Base-by-base conservation (phyloP, 495 filamentous ascomycete genomes). In the Penicillium coprophilum region DNA sequence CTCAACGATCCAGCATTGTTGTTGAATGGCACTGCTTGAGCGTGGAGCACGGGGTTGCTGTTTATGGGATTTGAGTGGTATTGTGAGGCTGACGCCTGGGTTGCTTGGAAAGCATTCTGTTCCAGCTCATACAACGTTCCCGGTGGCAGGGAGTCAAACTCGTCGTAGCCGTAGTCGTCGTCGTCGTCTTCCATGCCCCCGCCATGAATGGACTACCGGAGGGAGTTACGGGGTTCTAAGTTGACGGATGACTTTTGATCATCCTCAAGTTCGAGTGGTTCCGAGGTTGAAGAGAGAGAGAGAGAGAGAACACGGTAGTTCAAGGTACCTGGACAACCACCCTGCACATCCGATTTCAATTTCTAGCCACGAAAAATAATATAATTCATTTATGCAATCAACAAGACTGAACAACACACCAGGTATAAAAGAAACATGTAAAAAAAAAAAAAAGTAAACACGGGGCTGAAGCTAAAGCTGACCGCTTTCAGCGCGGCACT, bases 101-200 rank as follows among this genome's bases (percentile, higher is more conserved):
- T 85, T 30, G 77, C 76, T 55, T 71, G 73, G 38, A 77, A 74
- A 15, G 82, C 82, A 69, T 76, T 73, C 55, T 84, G 73, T 64
- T 86, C 82, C 24, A 87, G 66, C 60, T 82, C 71, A 40, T 73
- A 66, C 47, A 83, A 71, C 13, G 79, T 74, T 57, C 80, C 70
- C 23, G 75, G 61, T 41, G 82, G 80, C 45, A 87, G 68, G 52
- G 73, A 75, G 61, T 85, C 84, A 58, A 85, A 74, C 60, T 87
- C 82, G 67, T 87, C 87, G 57, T 78, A 84, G 71, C 86, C 87
- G 66, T 77, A 79, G 50, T 86, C 85, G 68, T 87, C 84, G 61
- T 82, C 82, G 74, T 72, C 73, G 57, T 74, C 73, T 65, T 81
- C 82, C 82, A 85, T 85, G 68, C 77, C 77, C 74, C 66, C 65